A percentile compares a stretch with the other conserved stretches of the same genome.
Conservation (phyloP, 352 stramenopile genomes). For the Plasmopara muralis region DNA sequence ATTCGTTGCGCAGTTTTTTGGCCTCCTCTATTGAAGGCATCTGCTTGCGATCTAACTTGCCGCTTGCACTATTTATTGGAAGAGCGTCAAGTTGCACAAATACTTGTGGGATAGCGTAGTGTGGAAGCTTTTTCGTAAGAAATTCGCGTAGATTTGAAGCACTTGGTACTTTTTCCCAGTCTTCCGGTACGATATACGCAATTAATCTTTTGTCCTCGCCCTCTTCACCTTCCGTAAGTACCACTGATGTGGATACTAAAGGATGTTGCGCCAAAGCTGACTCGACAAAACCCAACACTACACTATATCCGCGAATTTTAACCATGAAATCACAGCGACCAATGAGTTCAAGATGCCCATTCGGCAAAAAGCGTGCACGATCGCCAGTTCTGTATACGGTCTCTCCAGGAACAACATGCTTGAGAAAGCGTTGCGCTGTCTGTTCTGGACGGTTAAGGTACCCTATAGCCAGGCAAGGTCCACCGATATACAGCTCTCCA, state of each 20-base stretch:
- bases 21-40: conserved; percentile 69
- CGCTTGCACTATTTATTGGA: conserved; percentile 80
- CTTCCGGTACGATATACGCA: conserved; percentile 85
- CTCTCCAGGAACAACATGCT: conserved; percentile 53
- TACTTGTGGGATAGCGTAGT: conserved; percentile 78
- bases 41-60: conserved; percentile 87
- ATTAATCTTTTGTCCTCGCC: conserved; percentile 88
- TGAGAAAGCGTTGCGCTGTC: conserved; percentile 70
- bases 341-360: conserved; percentile 89
- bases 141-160: conserved; percentile 58
- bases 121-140: conserved; percentile 66
- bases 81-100: conserved; percentile 80
- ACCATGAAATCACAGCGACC: conserved; percentile 94
- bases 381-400: conserved; percentile 91
- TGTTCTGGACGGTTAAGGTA: conserved; percentile 80
- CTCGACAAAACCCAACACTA: conserved; percentile 89
- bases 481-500: conserved; percentile 82
- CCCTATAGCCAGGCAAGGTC: conserved; percentile 76
- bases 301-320: conserved; percentile 93
- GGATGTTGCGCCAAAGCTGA: conserved; percentile 82
- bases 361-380: conserved; percentile 83
- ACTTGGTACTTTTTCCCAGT: conserved; percentile 59
- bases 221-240: conserved; percentile 83
- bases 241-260: conserved; percentile 81
- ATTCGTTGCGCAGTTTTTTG: conserved; percentile 58